Base-by-base conservation (phyloP, 805 yeast genomes). In the Wickerhamiella occidentalis region DNA sequence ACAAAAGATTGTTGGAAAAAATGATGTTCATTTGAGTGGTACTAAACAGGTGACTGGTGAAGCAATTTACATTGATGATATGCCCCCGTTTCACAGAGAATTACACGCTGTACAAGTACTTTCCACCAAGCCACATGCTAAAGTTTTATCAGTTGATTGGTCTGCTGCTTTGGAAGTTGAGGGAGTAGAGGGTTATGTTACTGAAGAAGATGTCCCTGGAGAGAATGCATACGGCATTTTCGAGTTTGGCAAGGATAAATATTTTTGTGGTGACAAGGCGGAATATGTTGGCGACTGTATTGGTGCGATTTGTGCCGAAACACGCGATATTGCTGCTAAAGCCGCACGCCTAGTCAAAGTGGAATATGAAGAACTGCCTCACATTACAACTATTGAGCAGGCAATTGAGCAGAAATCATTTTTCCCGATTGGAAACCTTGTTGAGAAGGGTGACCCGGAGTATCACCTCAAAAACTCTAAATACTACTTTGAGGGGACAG, bases 11-110 rank as follows among this genome's bases (percentile, higher is more conserved):
- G 62, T 71, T 17, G 75, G 76, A 25, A 67, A 68, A 46, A 63
- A 63, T n/a, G 53, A 65, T 23, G 68, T 70, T 38, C 76, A 72
- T 52, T 59, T 71, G n/a, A 68, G 72, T 44, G 73, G 74, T 1
- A 52, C 68, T 55, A 69, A 69, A 51, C 76, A 72, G 54, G 73
- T 69, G 6, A 61, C 70, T n/a, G 76, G 76, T 13, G 75, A 71
- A 51, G 75, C 75, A 0, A 57, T 59, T 19, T 72, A 72, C 49
- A 64, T 71, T 2, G 75, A 71, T 51, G 76, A 72, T 52, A 58
- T 71, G 18, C 72, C 75, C 3, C 69, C 71, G 5, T 62, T 58
- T 11, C 67, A 64, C 53, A 55, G 61, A n/a, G 76, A 72, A 55
- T 54, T 70, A 1, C 67, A 67, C 56, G 74, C 68, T 28, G 73